Evolutionary conservation across 164 flowering plant genomes (phyloP).

Genomic region (Warburgia ugandensis): DNA sequence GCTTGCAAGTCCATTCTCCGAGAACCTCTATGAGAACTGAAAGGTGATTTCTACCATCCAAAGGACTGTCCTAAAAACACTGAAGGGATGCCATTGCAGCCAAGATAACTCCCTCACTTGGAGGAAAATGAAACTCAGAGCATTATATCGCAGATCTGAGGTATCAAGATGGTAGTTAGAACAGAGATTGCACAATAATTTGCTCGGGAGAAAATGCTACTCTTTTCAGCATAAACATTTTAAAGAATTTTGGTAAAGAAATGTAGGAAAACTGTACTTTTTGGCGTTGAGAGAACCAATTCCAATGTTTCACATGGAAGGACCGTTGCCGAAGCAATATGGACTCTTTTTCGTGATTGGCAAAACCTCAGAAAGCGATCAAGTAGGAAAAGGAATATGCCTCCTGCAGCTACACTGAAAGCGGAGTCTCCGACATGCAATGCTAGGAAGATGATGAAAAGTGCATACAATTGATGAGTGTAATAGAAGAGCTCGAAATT

Average conservation of each 20-base stretch:
- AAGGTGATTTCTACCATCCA: conserved; percentile 63
- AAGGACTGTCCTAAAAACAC: conserved; percentile 90
- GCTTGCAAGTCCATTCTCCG: conserved; percentile 65
- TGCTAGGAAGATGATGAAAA: conserved; percentile 70
- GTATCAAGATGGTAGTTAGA: not conserved
- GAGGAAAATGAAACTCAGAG: conserved; percentile 68
- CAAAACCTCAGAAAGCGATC: conserved; percentile 65
- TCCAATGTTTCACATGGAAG: conserved; percentile 65
- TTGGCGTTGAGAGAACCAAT: conserved; percentile 56
- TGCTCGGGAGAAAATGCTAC: too few species aligned
- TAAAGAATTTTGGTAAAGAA: too few species aligned
- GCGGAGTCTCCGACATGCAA: conserved; percentile 77
- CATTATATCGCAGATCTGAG: conserved; percentile 65
- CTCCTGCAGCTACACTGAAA: conserved; percentile 61
- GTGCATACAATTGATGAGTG: conserved; percentile 81
- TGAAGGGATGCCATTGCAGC: conserved; percentile 92
- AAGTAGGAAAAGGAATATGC: conserved; percentile 69
- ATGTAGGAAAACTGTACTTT: too few species aligned
- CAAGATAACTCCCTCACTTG: conserved; percentile 69
- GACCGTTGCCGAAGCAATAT: conserved; percentile 53
- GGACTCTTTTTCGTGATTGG: conserved; percentile 52
- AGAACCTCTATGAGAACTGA: conserved; percentile 76
- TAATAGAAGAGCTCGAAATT: conserved; percentile 83
- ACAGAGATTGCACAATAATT: not conserved
- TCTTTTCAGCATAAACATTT: too few species aligned